Conservation (phyloP, 257 asterid species). For the Solanum tarapatanum region DNA sequence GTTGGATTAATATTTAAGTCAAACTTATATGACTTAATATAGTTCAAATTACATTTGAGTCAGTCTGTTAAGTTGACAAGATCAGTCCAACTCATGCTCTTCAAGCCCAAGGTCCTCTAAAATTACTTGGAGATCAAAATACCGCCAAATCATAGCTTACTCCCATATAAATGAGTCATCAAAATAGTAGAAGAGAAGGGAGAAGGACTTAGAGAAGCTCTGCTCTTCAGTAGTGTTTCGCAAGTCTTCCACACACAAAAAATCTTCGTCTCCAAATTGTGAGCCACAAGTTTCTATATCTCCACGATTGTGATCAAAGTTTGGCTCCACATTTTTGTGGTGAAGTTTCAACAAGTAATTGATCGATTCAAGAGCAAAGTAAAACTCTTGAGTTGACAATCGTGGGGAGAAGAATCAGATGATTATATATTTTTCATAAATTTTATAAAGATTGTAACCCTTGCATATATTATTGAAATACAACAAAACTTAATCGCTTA, state of each 20-base stretch:
- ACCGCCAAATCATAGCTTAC: background rate
- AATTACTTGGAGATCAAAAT: background rate
- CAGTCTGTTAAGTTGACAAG: background rate
- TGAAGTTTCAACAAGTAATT: background rate
- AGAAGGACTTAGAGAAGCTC: no score
- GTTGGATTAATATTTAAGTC: background rate
- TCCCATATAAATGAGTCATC: no score
- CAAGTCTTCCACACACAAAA: background rate
- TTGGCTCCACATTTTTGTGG: background rate
- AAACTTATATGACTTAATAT: no score
- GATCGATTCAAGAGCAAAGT: background rate
- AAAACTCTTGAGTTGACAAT: background rate
- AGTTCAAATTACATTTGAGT: background rate
- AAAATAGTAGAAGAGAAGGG: no score
- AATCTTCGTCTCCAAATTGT: background rate
- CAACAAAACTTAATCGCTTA: background rate
- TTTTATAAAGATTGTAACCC: background rate
- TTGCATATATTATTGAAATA: background rate
- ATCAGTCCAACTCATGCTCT: background rate
- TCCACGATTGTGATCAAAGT: background rate
- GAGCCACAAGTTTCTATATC: background rate
- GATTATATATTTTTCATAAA: background rate
- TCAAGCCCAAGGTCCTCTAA: background rate
- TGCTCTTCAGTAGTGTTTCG: background rate
- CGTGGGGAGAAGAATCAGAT: background rate